Conservation (phyloP, 2,329 filamentous ascomycete genomes). For the Allantophomopsis lycopodina region DNA sequence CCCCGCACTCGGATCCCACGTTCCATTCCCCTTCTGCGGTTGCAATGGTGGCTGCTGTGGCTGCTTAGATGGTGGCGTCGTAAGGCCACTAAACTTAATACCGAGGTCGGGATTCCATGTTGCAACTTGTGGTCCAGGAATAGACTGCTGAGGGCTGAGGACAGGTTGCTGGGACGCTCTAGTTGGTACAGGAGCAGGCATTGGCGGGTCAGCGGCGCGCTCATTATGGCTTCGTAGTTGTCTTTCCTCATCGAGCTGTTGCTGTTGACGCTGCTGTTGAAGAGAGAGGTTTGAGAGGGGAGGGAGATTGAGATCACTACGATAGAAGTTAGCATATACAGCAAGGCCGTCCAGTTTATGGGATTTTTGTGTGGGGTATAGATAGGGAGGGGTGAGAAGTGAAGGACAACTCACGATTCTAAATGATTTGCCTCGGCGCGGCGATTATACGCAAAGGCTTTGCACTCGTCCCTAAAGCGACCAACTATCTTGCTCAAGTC, state of each 20-base stretch:
- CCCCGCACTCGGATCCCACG: constrained; percentile 15
- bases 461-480: constrained; percentile 69
- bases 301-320: constrained; percentile 12
- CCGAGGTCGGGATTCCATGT: constrained; percentile 75
- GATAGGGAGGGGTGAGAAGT: neutral
- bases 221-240: constrained; percentile 6
- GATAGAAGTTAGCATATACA: neutral
- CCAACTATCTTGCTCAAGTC: constrained; percentile 81
- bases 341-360: neutral
- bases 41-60: neutral
- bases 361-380: no score
- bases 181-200: constrained; percentile 31
- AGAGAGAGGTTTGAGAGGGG: constrained; percentile 7
- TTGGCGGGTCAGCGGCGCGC: constrained; percentile 15
- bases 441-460: constrained; percentile 66
- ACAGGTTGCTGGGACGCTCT: constrained; percentile 34
- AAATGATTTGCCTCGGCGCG: constrained; percentile 68
- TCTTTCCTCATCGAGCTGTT: constrained; percentile 7
- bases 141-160: constrained; percentile 24
- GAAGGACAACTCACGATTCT: constrained; percentile 48
- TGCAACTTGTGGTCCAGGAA: constrained; percentile 27
- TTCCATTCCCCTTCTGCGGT: constrained; percentile 3
- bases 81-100: constrained; percentile 55
- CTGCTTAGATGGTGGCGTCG: constrained; percentile 9
- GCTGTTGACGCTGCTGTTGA: constrained; percentile 14